phyloP scores from a whole-genome alignment of 2,329 filamentous ascomycete species.

The Penicillium sp. region DNA sequence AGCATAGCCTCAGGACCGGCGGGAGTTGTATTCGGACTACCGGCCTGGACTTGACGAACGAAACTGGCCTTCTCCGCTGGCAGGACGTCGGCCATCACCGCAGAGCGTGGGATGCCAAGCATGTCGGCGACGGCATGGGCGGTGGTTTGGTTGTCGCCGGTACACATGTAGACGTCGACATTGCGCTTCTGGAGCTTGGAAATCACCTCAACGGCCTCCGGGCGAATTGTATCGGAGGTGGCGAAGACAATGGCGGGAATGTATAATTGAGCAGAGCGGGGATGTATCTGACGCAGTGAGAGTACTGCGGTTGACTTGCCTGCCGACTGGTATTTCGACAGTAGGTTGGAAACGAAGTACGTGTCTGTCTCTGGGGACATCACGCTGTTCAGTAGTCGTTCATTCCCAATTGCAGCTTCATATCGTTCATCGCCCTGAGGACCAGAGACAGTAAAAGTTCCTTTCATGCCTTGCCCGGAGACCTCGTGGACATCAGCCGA shows the following conservation, averaged over 20 bases:
- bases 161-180: slow-evolving; percentile 84
- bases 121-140: slow-evolving; percentile 71
- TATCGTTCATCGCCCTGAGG: slow-evolving; percentile 28
- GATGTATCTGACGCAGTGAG: slow-evolving; percentile 34
- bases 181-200: slow-evolving; percentile 60
- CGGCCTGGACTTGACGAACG: slow-evolving; percentile 37
- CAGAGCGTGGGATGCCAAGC: slow-evolving; percentile 67
- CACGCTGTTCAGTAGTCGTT: slow-evolving; percentile 46
- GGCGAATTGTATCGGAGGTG: slow-evolving; percentile 75
- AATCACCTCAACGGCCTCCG: slow-evolving; percentile 65
- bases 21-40: slow-evolving; percentile 5
- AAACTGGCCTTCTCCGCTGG: slow-evolving; percentile 68
- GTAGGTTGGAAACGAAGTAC: slow-evolving; percentile 33
- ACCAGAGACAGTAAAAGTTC: slow-evolving; percentile 43
- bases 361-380: slow-evolving; percentile 31
- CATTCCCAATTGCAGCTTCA: slow-evolving; percentile 56
- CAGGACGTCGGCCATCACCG: slow-evolving; percentile 83
- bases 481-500: slow-evolving; percentile 50
- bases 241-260: slow-evolving; percentile 64
- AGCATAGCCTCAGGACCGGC: slow-evolving; percentile 1
- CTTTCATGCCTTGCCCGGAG: slow-evolving; percentile 56
- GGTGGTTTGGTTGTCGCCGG: slow-evolving; percentile 83
- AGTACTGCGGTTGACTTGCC: slow-evolving; percentile 47
- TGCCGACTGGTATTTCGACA: slow-evolving; percentile 40
- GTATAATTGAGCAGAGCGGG: slow-evolving; percentile 25